Conservation (phyloP, 441 rosid genomes). For the Adansonia gregorii region DNA sequence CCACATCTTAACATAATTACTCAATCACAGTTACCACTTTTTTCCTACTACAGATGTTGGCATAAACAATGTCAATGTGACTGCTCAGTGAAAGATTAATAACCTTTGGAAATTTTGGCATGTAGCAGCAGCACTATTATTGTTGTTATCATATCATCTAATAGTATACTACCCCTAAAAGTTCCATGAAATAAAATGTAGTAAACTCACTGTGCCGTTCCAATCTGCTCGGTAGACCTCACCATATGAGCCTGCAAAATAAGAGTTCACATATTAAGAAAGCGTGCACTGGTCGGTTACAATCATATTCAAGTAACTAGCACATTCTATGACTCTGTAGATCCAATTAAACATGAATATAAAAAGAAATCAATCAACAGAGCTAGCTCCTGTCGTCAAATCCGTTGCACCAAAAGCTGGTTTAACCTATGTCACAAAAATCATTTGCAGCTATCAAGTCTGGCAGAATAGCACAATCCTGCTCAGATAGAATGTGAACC, state of each 20-base stretch:
- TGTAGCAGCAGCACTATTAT: slow-evolving; percentile 7
- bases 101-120: slow-evolving; percentile 1
- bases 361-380: slow-evolving; percentile 7
- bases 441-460: not conserved
- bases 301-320: slow-evolving; percentile 23
- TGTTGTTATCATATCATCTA: slow-evolving; percentile 16
- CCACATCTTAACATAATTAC: not conserved
- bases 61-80: slow-evolving; percentile 10
- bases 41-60: not conserved
- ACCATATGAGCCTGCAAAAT: slow-evolving; percentile 86
- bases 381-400: slow-evolving; percentile 11
- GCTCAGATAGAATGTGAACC: slow-evolving; percentile 1
- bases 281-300: slow-evolving; percentile 12
- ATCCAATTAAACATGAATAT: not conserved
- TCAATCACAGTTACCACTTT: slow-evolving; percentile 11
- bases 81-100: not conserved
- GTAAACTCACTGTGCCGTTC: slow-evolving; percentile 90
- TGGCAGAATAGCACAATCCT: not conserved
- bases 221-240: slow-evolving; percentile 95
- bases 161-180: slow-evolving; percentile 20
- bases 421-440: not conserved
- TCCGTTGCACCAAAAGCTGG: not conserved
- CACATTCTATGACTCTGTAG: slow-evolving; percentile 10
- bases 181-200: slow-evolving; percentile 1
- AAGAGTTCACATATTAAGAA: slow-evolving; percentile 24